These are phyloP conservation scores for Senna siamea DNA, from an alignment of 306 rosid genomes.

Conservation along the genomic window DNA sequence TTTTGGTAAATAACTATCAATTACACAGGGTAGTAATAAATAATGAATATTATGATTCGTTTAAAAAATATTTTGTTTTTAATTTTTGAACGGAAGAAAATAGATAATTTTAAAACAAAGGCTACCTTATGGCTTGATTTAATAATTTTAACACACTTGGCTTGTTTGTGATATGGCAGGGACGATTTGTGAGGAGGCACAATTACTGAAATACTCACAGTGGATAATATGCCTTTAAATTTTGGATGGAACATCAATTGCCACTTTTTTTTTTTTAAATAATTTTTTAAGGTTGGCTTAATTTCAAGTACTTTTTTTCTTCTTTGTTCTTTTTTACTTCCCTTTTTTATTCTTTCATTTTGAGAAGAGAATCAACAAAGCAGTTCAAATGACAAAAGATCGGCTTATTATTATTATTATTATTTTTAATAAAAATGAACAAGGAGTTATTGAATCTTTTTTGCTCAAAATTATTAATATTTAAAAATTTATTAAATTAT, in stretches of 20 bases:
- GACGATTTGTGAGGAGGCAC: slow-evolving; percentile 83
- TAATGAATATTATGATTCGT: not conserved
- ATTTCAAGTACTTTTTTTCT: slow-evolving; percentile 8
- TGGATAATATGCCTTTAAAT: slow-evolving; percentile 16
- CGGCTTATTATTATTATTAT: too few relatives aligned
- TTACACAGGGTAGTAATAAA: not conserved
- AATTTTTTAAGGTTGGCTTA: not conserved
- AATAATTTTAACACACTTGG: not conserved
- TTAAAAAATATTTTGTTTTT: not conserved
- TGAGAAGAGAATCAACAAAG: too few relatives aligned
- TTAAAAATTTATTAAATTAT: too few relatives aligned
- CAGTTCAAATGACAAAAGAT: too few relatives aligned
- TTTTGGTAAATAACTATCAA: not conserved
- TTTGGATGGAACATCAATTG: slow-evolving; percentile 9
- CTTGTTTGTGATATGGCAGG: slow-evolving; percentile 62
- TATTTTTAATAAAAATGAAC: too few relatives aligned
- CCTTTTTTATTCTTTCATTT: slow-evolving; percentile 14
- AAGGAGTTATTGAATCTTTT: too few relatives aligned
- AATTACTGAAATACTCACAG: slow-evolving; percentile 54
- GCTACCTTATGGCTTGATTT: not conserved
- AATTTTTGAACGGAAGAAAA: not conserved
- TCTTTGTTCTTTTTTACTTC: not conserved
- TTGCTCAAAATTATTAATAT: too few relatives aligned
- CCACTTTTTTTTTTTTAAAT: too few relatives aligned
- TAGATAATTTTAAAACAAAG: not conserved